Conservation (phyloP, 2,329 filamentous ascomycete species). For the Aureobasidium sp. region DNA sequence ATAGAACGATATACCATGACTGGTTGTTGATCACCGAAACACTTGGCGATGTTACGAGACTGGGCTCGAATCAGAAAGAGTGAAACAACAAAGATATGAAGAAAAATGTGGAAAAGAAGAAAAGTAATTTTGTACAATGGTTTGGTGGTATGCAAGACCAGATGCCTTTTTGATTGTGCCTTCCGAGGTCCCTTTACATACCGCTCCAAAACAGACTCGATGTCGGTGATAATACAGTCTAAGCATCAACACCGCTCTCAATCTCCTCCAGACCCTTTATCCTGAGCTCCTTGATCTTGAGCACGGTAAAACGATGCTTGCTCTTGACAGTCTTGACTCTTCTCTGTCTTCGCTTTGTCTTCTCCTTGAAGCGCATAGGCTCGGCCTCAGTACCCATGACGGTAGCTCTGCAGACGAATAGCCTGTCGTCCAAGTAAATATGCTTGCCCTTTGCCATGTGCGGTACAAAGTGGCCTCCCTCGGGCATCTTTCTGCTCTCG, state of each 20-base stretch:
- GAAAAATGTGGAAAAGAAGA: neutral
- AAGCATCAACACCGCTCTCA: conserved; percentile 27
- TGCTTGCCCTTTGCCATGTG: conserved; percentile 33
- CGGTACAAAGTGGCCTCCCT: conserved; percentile 32
- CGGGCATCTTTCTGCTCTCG: conserved; percentile 23
- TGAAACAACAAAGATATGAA: neutral
- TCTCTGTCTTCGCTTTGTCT: conserved; percentile 59
- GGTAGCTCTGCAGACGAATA: conserved; percentile 79
- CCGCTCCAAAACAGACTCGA: too few species aligned
- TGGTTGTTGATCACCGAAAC: too few species aligned
- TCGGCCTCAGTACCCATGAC: conserved; percentile 77
- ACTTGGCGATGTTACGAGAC: too few species aligned
- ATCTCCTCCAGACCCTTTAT: conserved; percentile 54
- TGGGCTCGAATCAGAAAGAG: neutral
- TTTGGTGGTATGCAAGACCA: neutral
- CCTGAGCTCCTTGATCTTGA: conserved; percentile 76
- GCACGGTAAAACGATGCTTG: conserved; percentile 83
- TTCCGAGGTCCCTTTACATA: too few species aligned
- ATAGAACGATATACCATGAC: too few species aligned
- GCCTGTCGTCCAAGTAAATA: conserved; percentile 65
- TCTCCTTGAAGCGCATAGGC: conserved; percentile 49
- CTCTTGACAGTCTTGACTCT: conserved; percentile 69
- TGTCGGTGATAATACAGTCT: too few species aligned
- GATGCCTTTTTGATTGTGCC: neutral
- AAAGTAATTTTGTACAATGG: conserved; percentile 8